Evolutionary conservation across 306 rosid species (phyloP), one percentile per base, ranked within the genome.

Genomic region (Rubus parviflorus): DNA sequence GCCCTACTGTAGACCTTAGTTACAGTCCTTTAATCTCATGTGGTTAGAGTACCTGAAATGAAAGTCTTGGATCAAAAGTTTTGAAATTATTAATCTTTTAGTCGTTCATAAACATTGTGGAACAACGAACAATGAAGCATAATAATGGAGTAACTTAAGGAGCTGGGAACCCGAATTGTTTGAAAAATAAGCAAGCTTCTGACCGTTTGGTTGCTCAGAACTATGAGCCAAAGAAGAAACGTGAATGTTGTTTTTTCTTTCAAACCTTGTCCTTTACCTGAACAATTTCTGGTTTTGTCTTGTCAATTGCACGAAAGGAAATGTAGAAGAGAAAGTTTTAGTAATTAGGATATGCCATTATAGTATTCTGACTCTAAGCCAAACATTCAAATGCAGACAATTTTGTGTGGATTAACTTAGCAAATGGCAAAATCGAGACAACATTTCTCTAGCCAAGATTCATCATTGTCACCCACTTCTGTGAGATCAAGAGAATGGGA

Each of bases 401-500:
- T 58, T 25, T 74, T 68, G 80, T 61, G 58, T 69, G 25, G 49
- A 73, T 46, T 8, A 70, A 20, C 69, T 77, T 38, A 86, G 72
- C 81, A 60, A 30, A 95, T 92, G 99, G 93, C 89, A 19, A 92
- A 74, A 84, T 85, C 97, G 7, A 86, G 92, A 75, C 86, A 86
- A 62, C 85, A 76, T 6, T 86, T 82, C 69, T 81, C 89, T 46
- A 85, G 87, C 77, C 98, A 88, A 71, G 97, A 94, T 86, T 89
- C 89, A 6, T 92, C 92, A 5, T n/a, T 83, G 85, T 94, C 97
- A 10, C 97, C 97, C 16, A 85, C 92, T 73, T 79, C 90, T 49
- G 83, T 51, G 74, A 90, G 97, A 84, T 83, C 97, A 37, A 89
- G 91, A 84, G 98, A 90, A 35, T 86, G 85, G 90, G 95, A 93